Conservation (phyloP, 2,329 filamentous ascomycete species). For the Aspergillus fructus region DNA sequence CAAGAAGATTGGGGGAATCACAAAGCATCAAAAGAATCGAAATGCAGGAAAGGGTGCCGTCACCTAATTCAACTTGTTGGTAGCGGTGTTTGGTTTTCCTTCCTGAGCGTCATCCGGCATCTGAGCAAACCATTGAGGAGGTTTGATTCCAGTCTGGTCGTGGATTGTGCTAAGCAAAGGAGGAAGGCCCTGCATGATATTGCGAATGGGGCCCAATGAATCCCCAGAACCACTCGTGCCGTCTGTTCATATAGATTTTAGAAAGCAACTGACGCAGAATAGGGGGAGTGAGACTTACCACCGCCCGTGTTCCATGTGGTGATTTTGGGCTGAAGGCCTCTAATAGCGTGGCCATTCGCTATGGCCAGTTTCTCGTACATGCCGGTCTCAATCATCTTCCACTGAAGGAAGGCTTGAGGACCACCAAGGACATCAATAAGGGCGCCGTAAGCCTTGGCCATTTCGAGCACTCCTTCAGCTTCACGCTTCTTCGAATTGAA, state of each 20-base stretch:
- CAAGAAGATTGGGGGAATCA: neutral
- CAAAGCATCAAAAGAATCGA: neutral
- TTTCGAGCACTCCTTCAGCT: conserved; percentile 72
- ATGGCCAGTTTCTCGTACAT: conserved; percentile 75
- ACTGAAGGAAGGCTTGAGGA: conserved; percentile 74
- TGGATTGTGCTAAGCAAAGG: conserved; percentile 82
- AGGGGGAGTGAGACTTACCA: conserved; percentile 8
- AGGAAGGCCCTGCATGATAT: conserved; percentile 80
- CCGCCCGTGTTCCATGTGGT: conserved; percentile 84
- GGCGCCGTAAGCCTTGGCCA: conserved; percentile 76
- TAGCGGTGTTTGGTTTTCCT: neutral
- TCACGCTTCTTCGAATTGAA: conserved; percentile 63
- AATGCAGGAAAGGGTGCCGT: neutral
- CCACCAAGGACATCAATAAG: conserved; percentile 73
- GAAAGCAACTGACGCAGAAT: neutral
- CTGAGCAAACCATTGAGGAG: conserved; percentile 69
- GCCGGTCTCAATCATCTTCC: conserved; percentile 83
- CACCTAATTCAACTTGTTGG: conserved; percentile 1
- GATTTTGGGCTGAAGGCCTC: conserved; percentile 82
- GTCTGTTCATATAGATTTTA: conserved; percentile 26
- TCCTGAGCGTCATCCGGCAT: conserved; percentile 40
- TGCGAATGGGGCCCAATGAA: conserved; percentile 65
- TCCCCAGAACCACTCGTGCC: conserved; percentile 51
- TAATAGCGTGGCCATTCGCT: conserved; percentile 73
- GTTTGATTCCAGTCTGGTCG: conserved; percentile 80